Conservation (phyloP, 495 filamentous ascomycete genomes). For the Tuber microsphaerosporum region DNA sequence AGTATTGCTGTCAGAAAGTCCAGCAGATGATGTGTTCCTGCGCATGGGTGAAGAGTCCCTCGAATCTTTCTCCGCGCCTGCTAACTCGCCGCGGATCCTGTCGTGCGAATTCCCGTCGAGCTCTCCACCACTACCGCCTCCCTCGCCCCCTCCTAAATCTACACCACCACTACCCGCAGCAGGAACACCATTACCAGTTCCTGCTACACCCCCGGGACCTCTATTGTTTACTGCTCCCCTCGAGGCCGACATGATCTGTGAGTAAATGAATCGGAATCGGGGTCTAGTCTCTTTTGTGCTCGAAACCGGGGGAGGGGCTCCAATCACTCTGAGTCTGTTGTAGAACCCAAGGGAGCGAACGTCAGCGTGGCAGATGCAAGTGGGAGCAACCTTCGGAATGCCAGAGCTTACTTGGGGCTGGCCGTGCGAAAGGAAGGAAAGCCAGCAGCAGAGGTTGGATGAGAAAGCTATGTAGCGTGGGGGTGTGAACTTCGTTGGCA, state of each 20-base stretch:
- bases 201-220: slow-evolving; percentile 28
- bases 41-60: slow-evolving; percentile 35
- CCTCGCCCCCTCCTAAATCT: slow-evolving; percentile 15
- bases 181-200: slow-evolving; percentile 24
- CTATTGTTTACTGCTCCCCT: slow-evolving; percentile 35
- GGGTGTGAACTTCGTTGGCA: slow-evolving; percentile 11
- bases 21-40: slow-evolving; percentile 31
- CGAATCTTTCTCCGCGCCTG: slow-evolving; percentile 29
- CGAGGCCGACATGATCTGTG: slow-evolving; percentile 33
- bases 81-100: slow-evolving; percentile 27
- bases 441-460: slow-evolving; percentile 29
- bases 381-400: slow-evolving; percentile 32
- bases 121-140: slow-evolving; percentile 14
- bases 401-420: slow-evolving; percentile 30
- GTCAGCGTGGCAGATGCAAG: slow-evolving; percentile 39
- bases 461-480: slow-evolving; percentile 26
- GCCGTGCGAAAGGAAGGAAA: slow-evolving; percentile 24
- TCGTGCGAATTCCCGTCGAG: slow-evolving; percentile 23
- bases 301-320: slow-evolving; percentile 17
- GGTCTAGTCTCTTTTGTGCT: slow-evolving; percentile 29
- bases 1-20: slow-evolving; percentile 29
- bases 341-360: slow-evolving; percentile 32
- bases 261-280: slow-evolving; percentile 22
- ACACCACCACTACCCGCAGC: slow-evolving; percentile 21
- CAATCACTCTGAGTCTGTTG: slow-evolving; percentile 30